Conservation (phyloP, 2,329 filamentous ascomycete genomes). For the Leptographium wingfieldii region DNA sequence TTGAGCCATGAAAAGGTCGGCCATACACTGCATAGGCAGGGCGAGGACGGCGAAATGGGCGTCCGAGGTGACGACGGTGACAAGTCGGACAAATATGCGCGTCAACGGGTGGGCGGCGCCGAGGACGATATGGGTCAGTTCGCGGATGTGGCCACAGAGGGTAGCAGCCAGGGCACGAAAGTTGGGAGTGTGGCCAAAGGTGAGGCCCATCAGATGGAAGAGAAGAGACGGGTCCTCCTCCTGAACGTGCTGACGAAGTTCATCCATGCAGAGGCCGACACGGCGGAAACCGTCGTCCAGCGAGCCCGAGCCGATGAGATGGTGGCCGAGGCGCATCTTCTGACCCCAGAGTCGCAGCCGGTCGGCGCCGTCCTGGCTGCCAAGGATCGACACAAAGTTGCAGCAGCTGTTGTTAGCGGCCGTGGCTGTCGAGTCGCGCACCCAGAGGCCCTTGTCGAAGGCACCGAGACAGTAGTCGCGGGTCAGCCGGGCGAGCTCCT, state of each 20-base stretch:
- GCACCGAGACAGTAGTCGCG: constrained; percentile 14
- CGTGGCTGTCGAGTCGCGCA: constrained; percentile 2
- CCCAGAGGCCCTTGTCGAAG: constrained; percentile 14
- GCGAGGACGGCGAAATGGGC: constrained; percentile 6
- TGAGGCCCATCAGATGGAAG: constrained; percentile 12
- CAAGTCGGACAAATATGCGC: constrained; percentile 3
- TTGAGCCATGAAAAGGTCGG: constrained; percentile 3
- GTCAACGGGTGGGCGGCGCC: constrained; percentile 7
- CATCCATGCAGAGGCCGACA: constrained; percentile 14
- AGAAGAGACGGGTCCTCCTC: constrained; percentile 16
- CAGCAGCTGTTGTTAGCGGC: constrained; percentile 3
- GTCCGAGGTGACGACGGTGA: constrained; percentile 1
- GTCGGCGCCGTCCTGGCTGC: constrained; percentile 7
- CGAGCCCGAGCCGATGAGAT: constrained; percentile 10
- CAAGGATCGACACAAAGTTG: background rate
- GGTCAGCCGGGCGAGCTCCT: constrained; percentile 13
- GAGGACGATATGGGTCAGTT: constrained; percentile 7
- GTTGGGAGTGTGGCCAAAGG: constrained; percentile 4
- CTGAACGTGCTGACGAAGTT: constrained; percentile 13
- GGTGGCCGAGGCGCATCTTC: constrained; percentile 11
- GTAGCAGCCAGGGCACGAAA: constrained; percentile 2
- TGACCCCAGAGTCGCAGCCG: constrained; percentile 14
- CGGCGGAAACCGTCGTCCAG: constrained; percentile 12
- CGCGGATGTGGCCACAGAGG: constrained; percentile 7
- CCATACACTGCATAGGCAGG: constrained; percentile 4